Percentiles rank a stretch among this genome's conserved stretches.
Evolutionary conservation across 106 monocot species (phyloP).

Genomic region (Dendrobium huoshanense): DNA sequence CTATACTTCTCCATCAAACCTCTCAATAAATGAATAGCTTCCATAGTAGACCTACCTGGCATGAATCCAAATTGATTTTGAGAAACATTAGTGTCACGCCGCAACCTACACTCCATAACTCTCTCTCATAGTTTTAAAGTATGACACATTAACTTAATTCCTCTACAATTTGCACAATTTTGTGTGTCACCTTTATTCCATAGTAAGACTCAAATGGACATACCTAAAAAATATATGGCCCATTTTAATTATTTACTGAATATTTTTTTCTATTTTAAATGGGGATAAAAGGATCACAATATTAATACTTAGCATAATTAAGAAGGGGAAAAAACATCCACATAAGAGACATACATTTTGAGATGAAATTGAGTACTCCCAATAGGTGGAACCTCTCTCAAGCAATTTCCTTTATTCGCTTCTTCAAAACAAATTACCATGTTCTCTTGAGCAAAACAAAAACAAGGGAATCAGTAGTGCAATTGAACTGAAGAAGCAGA

Average conservation of each 20-base stretch:
- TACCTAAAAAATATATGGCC: too few species aligned
- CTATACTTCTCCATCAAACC: too few species aligned
- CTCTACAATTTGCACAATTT: too few species aligned
- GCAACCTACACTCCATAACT: too few species aligned
- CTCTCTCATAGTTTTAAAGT: too few species aligned
- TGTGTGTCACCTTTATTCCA: too few species aligned
- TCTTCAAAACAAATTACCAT: conserved; percentile 84
- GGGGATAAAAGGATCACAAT: not conserved
- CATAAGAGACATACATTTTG: conserved; percentile 38
- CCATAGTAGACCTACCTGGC: too few species aligned
- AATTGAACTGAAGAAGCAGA: not conserved
- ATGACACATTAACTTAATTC: too few species aligned
- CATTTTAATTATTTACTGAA: not conserved
- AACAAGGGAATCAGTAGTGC: conserved; percentile 4
- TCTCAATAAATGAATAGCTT: too few species aligned
- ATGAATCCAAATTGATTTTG: too few species aligned
- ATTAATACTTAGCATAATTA: not conserved
- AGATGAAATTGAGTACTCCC: conserved; percentile 29
- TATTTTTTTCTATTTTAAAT: not conserved
- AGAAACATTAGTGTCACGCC: too few species aligned
- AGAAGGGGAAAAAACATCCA: not conserved
- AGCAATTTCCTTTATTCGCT: conserved; percentile 45
- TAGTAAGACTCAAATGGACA: too few species aligned
- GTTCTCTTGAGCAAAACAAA: conserved; percentile 43
- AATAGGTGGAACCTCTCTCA: conserved; percentile 55